Base-by-base conservation (phyloP, 2,329 filamentous ascomycete species). In the Phoma sp. region DNA sequence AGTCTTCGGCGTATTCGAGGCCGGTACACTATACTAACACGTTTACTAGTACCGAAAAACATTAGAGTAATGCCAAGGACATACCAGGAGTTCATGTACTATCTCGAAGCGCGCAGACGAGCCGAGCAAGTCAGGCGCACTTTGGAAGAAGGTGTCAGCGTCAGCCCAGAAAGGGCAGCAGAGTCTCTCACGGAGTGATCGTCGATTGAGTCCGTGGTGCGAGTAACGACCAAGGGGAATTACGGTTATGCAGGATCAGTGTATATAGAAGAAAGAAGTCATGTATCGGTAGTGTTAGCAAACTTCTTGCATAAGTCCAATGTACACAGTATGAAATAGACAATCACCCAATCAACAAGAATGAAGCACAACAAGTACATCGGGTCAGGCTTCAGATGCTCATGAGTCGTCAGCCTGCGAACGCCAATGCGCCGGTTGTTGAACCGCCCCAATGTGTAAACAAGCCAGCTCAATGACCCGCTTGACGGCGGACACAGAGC, bases 61-160 rank as follows among this genome's bases (percentile, higher is more conserved):
- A 79, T 90, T 40, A 82, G 85, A 64, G 84, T 90, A 19, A 85
- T 90, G 78, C 88, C 88, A 4, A 78, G 81, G 69, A 83, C 80
- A 12, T 88, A 88, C 63, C 79, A 81, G 39, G 85, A 88, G 62
- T 87, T 85, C 60, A 88, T 88, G 85, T 80, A 85, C 70, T 88
- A 86, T 71, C 78, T 86, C 15, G 85, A 87, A 76, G 85, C 85
- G 6, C 74, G 84, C 43, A 75, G 85, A 60, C 73, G 85, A 53
- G 84, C 83, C 3, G 75, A 80, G 61, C 79, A 81, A 64, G 81
- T 86, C 41, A 68, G 67, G 48, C 63, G 69, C 48, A 74, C 61
- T 31, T 40, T 73, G 19, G 62, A 70, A 21, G 68, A 72, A 27
- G 65, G 70, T 4, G 41, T 61, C n/a, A 66, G 63, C 6, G 52